A percentile compares a stretch with the other conserved stretches of the same genome.
These are phyloP conservation scores for Vaccinium darrowii DNA, from an alignment of 148 eudicot species.

Conservation along the genomic window DNA sequence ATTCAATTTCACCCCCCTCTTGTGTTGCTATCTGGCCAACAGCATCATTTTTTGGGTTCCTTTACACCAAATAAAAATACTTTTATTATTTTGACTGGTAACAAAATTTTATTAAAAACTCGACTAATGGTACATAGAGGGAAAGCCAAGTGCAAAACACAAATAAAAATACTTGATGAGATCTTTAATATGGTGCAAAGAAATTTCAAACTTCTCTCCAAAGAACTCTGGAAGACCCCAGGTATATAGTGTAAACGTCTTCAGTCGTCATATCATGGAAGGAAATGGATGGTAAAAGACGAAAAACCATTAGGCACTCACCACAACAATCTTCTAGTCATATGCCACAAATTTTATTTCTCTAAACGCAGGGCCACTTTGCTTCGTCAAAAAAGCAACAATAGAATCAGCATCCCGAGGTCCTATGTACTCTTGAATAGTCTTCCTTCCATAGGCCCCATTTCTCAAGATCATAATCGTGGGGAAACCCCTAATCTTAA, in stretches of 20 bases:
- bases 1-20: no score
- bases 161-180: no score
- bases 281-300: neutral
- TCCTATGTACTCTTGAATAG: conserved; percentile 65
- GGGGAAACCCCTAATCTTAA: conserved; percentile 58
- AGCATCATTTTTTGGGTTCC: no score
- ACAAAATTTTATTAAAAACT: no score
- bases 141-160: no score
- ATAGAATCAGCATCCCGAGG: conserved; percentile 81
- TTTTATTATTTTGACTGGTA: no score
- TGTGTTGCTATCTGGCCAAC: no score
- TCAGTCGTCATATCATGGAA: neutral
- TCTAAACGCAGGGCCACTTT: conserved; percentile 75
- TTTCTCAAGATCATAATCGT: conserved; percentile 66
- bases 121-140: no score
- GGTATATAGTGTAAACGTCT: conserved; percentile 28
- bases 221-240: conserved; percentile 73
- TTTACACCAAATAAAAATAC: no score
- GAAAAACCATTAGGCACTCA: conserved; percentile 31
- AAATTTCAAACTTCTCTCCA: conserved; percentile 59
- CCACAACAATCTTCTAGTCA: conserved; percentile 57
- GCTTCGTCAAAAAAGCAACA: conserved; percentile 56
- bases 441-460: conserved; percentile 44
- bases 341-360: conserved; percentile 62
- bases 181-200: no score